Evolutionary conservation across 2,329 filamentous ascomycete species (phyloP), one percentile per base, ranked within the genome.

Genomic region (Cryphonectria japonica): DNA sequence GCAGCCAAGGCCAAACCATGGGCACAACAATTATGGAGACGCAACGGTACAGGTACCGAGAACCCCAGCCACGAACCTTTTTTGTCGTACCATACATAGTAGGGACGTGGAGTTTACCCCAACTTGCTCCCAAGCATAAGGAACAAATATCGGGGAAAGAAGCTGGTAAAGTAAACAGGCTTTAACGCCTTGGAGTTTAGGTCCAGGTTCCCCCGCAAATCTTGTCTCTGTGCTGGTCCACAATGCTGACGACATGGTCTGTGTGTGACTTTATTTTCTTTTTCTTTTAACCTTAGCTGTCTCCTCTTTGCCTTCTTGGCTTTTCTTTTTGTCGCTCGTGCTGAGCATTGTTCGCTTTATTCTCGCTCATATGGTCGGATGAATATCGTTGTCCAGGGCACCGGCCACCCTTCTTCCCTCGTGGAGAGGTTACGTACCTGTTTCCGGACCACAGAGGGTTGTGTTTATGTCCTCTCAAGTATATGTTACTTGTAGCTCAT

Each of bases 231-330:
- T 37, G 59, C 59, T 13, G 29, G 63, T 22, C 63, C 16, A 50
- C 14, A n/a, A 19, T 16, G 64, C 50, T 66, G 64, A 57, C 50
- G 46, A 57, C 64, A 54, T 57, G n/a, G 64, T n/a, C 22, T n/a
- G 57, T 61, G 57, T 61, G 16, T 61, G 34, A 34, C 32, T 37
- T 14, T 61, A 3, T 22, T 26, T 39, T n/a, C 8, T 34, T 19
- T n/a, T 39, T 61, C 8, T 39, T 39, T n/a, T 61, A 34, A 34
- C 3, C 11, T 61, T 13, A 34, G 6, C 34, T 14, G 16, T 34
- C 22, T 57, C n/a, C 11, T 57, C 26, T 26, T 61, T 39, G 37
- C 9, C 59, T 22, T 39, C 16, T n/a, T n/a, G 46, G 43, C 43
- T 43, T 43, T 43, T 43, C 16, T 50, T 7, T 22, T 22, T 16